Evolutionary conservation across 2,329 filamentous ascomycete species (phyloP).

Genomic region (Monosporascus sp.): DNA sequence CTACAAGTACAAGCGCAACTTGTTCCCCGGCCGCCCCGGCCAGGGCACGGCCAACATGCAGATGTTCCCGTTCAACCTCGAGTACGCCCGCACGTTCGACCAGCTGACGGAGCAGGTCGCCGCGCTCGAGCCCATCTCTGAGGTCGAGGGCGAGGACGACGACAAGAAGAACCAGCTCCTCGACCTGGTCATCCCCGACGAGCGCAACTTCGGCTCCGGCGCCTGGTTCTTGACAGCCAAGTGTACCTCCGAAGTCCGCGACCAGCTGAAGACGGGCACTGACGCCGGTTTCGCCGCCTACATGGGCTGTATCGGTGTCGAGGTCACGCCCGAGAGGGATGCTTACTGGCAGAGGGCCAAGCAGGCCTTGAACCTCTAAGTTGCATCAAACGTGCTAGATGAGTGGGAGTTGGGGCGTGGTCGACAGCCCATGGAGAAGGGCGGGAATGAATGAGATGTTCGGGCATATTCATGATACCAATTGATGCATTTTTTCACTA

Average conservation of each 20-base stretch:
- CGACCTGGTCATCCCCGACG: conserved; percentile 39
- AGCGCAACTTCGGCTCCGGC: conserved; percentile 49
- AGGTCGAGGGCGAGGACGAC: conserved; percentile 10
- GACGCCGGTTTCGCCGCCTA: conserved; percentile 41
- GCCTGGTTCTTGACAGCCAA: conserved; percentile 46
- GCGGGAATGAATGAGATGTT: no score
- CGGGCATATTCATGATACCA: no score
- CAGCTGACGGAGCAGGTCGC: conserved; percentile 28
- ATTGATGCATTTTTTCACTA: no score
- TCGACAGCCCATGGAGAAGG: no score
- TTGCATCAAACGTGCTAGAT: not conserved
- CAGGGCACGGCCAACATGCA: conserved; percentile 65
- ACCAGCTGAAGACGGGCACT: conserved; percentile 28
- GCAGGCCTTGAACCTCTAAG: not conserved
- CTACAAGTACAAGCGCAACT: conserved; percentile 68
- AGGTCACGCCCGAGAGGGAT: conserved; percentile 7
- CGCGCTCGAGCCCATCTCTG: conserved; percentile 22
- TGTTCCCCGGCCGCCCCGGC: conserved; percentile 51
- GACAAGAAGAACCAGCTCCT: conserved; percentile 36
- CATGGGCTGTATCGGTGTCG: conserved; percentile 42
- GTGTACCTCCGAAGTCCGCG: conserved; percentile 31
- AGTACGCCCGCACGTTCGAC: conserved; percentile 41
- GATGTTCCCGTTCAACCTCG: conserved; percentile 36
- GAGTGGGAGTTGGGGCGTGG: not conserved
- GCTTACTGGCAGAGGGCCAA: not conserved